Base-by-base conservation (phyloP, 2,329 filamentous ascomycete species). In the Claviceps arundinis region DNA sequence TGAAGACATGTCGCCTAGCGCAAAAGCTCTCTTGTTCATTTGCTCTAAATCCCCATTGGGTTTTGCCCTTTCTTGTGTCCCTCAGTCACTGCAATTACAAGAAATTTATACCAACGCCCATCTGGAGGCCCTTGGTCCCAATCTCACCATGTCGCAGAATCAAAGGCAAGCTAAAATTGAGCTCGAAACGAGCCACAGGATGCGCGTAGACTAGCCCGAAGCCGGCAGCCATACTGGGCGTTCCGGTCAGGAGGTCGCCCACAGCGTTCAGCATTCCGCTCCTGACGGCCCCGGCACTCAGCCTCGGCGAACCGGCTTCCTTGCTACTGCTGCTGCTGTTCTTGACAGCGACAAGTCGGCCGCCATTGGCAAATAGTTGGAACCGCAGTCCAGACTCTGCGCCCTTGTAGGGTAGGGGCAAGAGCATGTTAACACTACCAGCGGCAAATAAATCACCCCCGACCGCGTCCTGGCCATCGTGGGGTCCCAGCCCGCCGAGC, bases 71-170 rank as follows among this genome's bases (percentile, higher is more conserved):
- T 19, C 5, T 19, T 41, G 40, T 41, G 40, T 2, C 7, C 17
- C 7, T 19, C 7, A 41, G 30, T 34, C 40, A n/a, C 40, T 41
- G 19, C 3, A 19, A 19, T 56, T 85, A 97, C 76, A 97, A 71
- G 66, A 98, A 96, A 70, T 87, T 94, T 64, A 98, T 89, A 48
- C 93, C 93, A 42, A 98, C 88, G n/a, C 93, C 93, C 61, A 98
- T 84, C 66, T 93, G 89, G 57, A 98, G 65, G 1, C 93, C 93
- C 71, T 98, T 98, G 52, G 91, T 81, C 16, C 82, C 84, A 60
- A 93, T 84, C 70, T 98, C 93, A 38, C 89, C 89, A 57, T 78
- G 84, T 54, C 93, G 78, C 62, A 89, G 68, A 17, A 91, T 84
- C 54, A 98, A 67, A 1, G 93, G 93, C 58, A 98, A 68, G 60